Percentiles rank a stretch among this genome's conserved stretches.
Evolutionary conservation across 305 asterid species (phyloP).

Genomic region (Fraxinus platypoda): DNA sequence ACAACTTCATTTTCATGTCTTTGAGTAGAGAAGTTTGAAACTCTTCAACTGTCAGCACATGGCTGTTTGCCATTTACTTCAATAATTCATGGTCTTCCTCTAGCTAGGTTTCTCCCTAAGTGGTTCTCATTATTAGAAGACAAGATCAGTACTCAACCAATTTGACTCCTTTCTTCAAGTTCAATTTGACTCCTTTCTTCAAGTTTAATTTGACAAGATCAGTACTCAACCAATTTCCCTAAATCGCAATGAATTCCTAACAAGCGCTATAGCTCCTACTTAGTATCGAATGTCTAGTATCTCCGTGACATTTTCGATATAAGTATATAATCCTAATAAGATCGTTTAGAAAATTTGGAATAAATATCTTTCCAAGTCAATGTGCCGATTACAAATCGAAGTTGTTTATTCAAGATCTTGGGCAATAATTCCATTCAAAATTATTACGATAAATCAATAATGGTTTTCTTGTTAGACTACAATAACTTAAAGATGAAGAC

Average conservation of each 20-base stretch:
- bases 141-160: background rate
- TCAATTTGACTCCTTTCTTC: background rate
- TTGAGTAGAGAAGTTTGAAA: background rate
- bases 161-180: background rate
- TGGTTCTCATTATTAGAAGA: background rate
- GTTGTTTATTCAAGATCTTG: background rate
- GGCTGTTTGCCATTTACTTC: background rate
- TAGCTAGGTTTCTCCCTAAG: background rate
- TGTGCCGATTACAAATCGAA: background rate
- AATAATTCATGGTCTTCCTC: background rate
- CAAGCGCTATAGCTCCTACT: no score
- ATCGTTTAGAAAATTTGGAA: background rate
- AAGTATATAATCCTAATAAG: no score
- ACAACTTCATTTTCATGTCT: background rate
- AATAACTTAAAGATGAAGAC: no score
- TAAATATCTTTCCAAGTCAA: background rate
- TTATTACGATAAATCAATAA: background rate
- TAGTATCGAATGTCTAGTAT: no score
- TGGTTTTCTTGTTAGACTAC: no score
- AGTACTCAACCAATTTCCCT: background rate
- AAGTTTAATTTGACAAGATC: background rate
- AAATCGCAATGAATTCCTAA: background rate
- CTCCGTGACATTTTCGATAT: no score
- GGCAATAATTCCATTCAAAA: background rate
- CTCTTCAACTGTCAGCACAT: background rate